Evolutionary conservation across 257 asterid species (phyloP), one percentile per base, ranked within the genome.

Genomic region (Gentiana straminea): DNA sequence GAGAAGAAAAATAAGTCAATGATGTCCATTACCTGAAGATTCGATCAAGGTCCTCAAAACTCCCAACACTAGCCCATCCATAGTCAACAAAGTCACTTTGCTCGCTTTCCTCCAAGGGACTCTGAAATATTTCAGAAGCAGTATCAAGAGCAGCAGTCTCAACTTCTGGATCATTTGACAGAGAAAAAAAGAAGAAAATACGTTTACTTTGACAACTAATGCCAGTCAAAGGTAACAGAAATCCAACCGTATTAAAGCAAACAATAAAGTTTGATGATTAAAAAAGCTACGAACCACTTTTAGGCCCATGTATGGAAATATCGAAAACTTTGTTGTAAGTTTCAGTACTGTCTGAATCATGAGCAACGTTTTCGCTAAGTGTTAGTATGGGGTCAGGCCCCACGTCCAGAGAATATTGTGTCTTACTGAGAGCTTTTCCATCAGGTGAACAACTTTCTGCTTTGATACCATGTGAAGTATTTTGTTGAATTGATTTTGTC

Each of bases 11-110:
- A 60, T 13, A 51, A 63, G 39, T 41, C 6, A 41, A 62, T 58
- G 66, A 55, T 43, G 60, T 24, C 24, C 62, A 13, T 77, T 84
- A 91, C 98, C 94, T 82, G 74, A 91, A 87, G 63, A 91, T 81
- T 72, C 80, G 81, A 69, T 87, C 98, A 58, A 91, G 89, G 62
- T 87, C 98, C 58, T 84, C 95, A 65, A 91, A 91, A 71, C 92
- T 91, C 72, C 96, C 94, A 49, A 91, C 84, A 62, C 73, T 81
- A 37, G 81, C 89, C 98, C 98, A 91, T 63, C 79, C 83, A 70
- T 81, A 91, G 74, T 81, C 89, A 69, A 68, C 83, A 71, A 81
- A 75, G 64, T 84, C 96, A 43, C 78, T 72, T 61, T 78, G 78
- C 64, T 86, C 94, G 55, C 74, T 70, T 49, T 73, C 82, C 53